Evolutionary conservation across 345 rosid species (phyloP).

Genomic region (Tarenaya hassleriana): DNA sequence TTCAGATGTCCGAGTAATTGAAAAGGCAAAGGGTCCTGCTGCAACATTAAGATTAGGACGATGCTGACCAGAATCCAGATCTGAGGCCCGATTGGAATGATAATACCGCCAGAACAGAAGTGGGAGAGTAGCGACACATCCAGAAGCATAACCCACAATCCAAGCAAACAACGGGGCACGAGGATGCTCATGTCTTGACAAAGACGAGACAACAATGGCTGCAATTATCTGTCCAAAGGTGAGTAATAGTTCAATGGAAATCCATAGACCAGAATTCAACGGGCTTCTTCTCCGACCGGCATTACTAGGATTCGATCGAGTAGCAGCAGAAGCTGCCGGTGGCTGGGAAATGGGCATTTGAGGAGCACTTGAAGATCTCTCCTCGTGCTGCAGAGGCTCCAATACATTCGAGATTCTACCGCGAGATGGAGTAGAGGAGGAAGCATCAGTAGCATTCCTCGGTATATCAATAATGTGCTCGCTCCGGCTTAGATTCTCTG

Average conservation of each 20-base stretch:
- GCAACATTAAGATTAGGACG: slow-evolving; percentile 67
- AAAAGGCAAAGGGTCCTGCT: slow-evolving; percentile 67
- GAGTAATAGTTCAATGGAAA: slow-evolving; percentile 69
- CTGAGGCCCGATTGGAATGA: slow-evolving; percentile 57
- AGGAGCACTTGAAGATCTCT: slow-evolving; percentile 38
- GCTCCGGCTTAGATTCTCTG: slow-evolving; percentile 33
- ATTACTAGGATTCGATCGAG: slow-evolving; percentile 47
- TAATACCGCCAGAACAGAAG: slow-evolving; percentile 85
- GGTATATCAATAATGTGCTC: slow-evolving; percentile 69
- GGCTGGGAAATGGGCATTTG: slow-evolving; percentile 37
- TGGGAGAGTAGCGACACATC: slow-evolving; percentile 85
- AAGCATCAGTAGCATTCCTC: slow-evolving; percentile 32
- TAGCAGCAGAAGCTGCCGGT: slow-evolving; percentile 38
- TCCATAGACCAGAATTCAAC: slow-evolving; percentile 88
- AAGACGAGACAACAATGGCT: slow-evolving; percentile 61
- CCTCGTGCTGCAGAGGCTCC: slow-evolving; percentile 47
- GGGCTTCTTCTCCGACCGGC: slow-evolving; percentile 83
- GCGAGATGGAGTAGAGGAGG: slow-evolving; percentile 36
- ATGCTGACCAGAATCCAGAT: slow-evolving; percentile 59
- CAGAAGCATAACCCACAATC: slow-evolving; percentile 89
- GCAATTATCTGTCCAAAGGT: slow-evolving; percentile 88
- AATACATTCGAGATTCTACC: slow-evolving; percentile 51
- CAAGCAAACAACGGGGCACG: slow-evolving; percentile 71
- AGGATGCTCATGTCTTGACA: slow-evolving; percentile 76
- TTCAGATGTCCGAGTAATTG: slow-evolving; percentile 61